Evolutionary conservation across 208 protist genomes (phyloP).

Genomic region (Jaenimonas drosophilae): DNA sequence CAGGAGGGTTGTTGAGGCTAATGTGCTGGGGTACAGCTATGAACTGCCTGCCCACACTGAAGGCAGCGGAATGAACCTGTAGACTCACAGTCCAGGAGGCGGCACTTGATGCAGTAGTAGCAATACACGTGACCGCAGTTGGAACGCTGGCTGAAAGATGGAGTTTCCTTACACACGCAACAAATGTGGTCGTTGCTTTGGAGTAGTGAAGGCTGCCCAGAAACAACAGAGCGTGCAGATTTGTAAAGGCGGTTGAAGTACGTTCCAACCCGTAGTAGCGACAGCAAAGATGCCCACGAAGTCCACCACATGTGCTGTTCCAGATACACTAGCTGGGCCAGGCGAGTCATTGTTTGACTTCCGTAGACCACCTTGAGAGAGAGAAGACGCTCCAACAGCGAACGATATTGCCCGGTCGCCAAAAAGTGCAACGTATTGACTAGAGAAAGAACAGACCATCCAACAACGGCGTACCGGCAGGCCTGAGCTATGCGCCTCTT

Average conservation of each 20-base stretch:
- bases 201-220: conserved; percentile 7
- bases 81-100: conserved; percentile 41
- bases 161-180: conserved; percentile 57
- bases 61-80: conserved; percentile 71
- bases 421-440: conserved; percentile 84
- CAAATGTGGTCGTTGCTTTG: conserved; percentile 46
- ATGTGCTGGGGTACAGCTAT: conserved; percentile 33
- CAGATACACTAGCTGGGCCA: conserved; percentile 81
- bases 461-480: conserved; percentile 28
- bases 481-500: conserved; percentile 24
- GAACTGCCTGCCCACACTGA: conserved; percentile 53
- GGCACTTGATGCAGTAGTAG: conserved; percentile 90
- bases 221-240: conserved; percentile 24
- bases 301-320: conserved; percentile 85
- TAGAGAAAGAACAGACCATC: conserved; percentile 54
- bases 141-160: conserved; percentile 56
- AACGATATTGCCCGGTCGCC: conserved; percentile 78
- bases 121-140: conserved; percentile 89
- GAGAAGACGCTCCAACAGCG: conserved; percentile 67
- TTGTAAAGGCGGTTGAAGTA: conserved; percentile 47
- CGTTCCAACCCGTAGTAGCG: conserved; percentile 55
- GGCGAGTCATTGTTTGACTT: conserved; percentile 62
- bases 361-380: conserved; percentile 81
- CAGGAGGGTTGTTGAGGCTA: too few species aligned
- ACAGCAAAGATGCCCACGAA: conserved; percentile 66